These are phyloP conservation scores for Bruguiera hainesii DNA, from an alignment of 441 rosid genomes.

Conservation along the genomic window DNA sequence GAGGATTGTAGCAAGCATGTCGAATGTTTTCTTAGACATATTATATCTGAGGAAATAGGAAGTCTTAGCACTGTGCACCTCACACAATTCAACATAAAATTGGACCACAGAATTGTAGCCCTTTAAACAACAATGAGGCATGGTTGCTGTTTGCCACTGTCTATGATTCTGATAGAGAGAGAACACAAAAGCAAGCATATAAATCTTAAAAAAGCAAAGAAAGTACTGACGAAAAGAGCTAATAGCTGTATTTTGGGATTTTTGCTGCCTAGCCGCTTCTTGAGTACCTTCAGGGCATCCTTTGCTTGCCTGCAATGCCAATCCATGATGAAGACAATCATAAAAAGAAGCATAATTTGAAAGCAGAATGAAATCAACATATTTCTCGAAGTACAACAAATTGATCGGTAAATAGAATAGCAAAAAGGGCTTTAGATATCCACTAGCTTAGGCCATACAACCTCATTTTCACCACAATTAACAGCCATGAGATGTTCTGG, in stretches of 20 bases:
- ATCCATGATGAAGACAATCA: conserved; percentile 16
- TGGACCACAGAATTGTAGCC: too few relatives aligned
- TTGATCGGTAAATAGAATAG: not conserved
- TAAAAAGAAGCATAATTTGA: conserved; percentile 7
- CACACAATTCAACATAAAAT: too few relatives aligned
- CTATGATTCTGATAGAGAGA: conserved; percentile 31
- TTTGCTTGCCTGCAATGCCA: conserved; percentile 74
- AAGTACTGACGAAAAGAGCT: conserved; percentile 77
- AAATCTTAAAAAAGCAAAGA: conserved; percentile 10
- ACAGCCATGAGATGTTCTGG: too few relatives aligned
- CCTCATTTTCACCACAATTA: too few relatives aligned
- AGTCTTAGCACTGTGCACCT: too few relatives aligned
- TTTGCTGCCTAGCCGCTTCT: conserved; percentile 88
- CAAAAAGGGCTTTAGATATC: not conserved
- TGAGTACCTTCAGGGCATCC: conserved; percentile 88
- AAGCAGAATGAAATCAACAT: not conserved
- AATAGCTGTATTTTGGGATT: conserved; percentile 81
- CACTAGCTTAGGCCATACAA: not conserved
- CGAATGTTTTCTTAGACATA: too few relatives aligned
- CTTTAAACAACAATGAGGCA: too few relatives aligned
- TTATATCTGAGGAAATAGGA: too few relatives aligned
- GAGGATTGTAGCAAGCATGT: too few relatives aligned
- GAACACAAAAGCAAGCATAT: conserved; percentile 7
- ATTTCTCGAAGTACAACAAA: too few relatives aligned
- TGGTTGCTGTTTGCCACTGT: conserved; percentile 25